Evolutionary conservation across 2,329 filamentous ascomycete genomes (phyloP).

Genomic region (Pestalotiopsis sp.): DNA sequence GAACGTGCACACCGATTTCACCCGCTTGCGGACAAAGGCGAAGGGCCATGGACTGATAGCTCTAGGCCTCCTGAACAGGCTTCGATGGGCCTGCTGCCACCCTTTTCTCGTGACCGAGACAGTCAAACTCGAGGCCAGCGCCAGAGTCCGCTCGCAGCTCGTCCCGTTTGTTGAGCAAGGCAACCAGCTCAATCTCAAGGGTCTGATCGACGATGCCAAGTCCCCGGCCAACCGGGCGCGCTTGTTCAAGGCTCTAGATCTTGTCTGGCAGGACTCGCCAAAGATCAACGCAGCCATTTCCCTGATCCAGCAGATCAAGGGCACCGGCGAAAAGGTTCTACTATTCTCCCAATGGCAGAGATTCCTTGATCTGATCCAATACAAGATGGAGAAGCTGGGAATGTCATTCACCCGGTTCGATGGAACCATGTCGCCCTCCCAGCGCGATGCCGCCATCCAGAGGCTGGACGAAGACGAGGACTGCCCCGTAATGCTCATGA

Average conservation of each 20-base stretch:
- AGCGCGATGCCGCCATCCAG: conserved; percentile 68
- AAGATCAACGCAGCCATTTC: conserved; percentile 74
- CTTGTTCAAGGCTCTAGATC: conserved; percentile 70
- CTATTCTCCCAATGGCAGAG: conserved; percentile 84
- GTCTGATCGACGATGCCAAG: conserved; percentile 68
- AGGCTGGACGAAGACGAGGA: conserved; percentile 63
- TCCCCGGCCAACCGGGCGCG: conserved; percentile 67
- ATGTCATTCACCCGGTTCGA: conserved; percentile 73
- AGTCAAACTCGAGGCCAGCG: conserved; percentile 40
- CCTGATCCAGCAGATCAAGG: conserved; percentile 54
- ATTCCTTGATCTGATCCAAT: conserved; percentile 75
- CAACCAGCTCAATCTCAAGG: conserved; percentile 40
- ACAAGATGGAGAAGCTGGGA: conserved; percentile 61
- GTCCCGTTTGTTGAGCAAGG: conserved; percentile 38
- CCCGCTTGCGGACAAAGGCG: conserved; percentile 26
- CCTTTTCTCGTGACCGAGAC: conserved; percentile 65
- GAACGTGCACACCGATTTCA: conserved; percentile 26
- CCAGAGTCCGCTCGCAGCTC: conserved; percentile 23
- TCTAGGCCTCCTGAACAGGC: conserved; percentile 47
- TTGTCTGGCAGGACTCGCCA: conserved; percentile 73
- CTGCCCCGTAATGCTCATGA: conserved; percentile 74
- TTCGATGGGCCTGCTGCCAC: conserved; percentile 83
- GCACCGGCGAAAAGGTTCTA: conserved; percentile 72
- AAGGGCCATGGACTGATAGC: too few relatives aligned
- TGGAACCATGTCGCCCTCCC: conserved; percentile 69